phyloP scores from a whole-genome alignment of 1,284 basidiomycete species.

The Marasmius sp. region DNA sequence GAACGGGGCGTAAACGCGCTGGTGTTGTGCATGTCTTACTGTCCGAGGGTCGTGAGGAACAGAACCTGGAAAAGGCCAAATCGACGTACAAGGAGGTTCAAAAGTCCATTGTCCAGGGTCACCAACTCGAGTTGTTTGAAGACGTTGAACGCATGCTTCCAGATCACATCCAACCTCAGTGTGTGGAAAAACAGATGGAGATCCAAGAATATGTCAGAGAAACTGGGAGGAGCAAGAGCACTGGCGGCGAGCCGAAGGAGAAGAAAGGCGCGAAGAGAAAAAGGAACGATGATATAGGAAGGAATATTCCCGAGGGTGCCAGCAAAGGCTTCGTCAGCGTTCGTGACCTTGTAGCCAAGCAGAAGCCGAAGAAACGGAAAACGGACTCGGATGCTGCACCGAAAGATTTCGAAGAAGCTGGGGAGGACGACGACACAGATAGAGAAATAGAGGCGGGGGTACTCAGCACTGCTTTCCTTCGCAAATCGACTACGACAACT shows the following conservation, averaged over 20 bases:
- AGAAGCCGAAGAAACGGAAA: conserved; percentile 42
- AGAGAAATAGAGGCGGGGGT: conserved; percentile 62
- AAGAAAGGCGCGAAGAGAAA: conserved; percentile 61
- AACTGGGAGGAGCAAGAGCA: conserved; percentile 41
- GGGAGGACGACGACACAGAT: conserved; percentile 58
- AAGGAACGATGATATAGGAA: conserved; percentile 60
- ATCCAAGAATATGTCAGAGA: conserved; percentile 71
- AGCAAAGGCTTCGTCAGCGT: conserved; percentile 64
- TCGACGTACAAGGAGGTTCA: conserved; percentile 90
- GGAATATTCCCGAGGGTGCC: conserved; percentile 69
- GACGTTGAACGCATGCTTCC: conserved; percentile 91
- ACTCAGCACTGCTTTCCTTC: conserved; percentile 35
- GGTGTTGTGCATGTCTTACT: conserved; percentile 94
- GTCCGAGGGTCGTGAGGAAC: conserved; percentile 88
- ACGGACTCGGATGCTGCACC: conserved; percentile 9
- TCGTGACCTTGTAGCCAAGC: conserved; percentile 50
- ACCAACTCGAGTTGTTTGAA: conserved; percentile 86
- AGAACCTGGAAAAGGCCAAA: conserved; percentile 90
- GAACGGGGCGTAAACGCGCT: conserved; percentile 92
- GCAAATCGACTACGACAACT: conserved; percentile 42
- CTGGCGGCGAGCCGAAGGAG: conserved; percentile 21
- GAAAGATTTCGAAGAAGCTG: conserved; percentile 39
- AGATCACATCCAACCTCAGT: conserved; percentile 71
- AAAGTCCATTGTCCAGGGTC: conserved; percentile 82
- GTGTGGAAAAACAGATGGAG: conserved; percentile 81